Evolutionary conservation across 768 basidiomycete species (phyloP).

Genomic region (Cystobasidium tubakii): DNA sequence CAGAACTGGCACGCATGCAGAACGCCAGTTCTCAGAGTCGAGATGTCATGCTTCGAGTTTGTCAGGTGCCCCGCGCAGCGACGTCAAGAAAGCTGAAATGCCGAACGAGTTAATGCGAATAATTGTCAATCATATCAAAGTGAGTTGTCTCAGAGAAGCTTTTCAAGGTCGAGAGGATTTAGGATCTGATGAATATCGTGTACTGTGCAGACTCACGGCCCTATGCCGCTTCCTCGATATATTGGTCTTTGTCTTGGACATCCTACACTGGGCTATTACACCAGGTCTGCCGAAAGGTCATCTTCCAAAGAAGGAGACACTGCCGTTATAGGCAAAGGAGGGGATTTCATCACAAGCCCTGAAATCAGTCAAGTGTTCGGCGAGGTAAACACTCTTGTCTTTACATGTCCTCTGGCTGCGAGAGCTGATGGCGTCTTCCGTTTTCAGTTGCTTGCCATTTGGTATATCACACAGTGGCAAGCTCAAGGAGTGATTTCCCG

Average conservation of each 20-base stretch:
- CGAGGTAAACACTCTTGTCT: conserved; percentile 61
- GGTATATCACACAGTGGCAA: conserved; percentile 74
- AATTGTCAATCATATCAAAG: conserved; percentile 33
- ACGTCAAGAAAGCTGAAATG: background rate
- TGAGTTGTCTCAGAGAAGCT: background rate
- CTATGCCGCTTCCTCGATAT: conserved; percentile 78
- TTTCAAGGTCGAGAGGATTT: no score
- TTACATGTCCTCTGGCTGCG: conserved; percentile 26
- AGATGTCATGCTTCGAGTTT: background rate
- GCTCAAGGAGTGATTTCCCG: conserved; percentile 54
- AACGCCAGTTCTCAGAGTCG: background rate
- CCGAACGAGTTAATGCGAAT: conserved; percentile 35
- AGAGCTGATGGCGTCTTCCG: conserved; percentile 49
- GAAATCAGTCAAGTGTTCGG: conserved; percentile 96
- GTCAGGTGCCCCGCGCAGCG: background rate
- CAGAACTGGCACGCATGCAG: background rate
- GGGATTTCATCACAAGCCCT: conserved; percentile 94
- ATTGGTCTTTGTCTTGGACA: conserved; percentile 87
- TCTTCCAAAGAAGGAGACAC: background rate
- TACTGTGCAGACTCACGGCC: conserved; percentile 86
- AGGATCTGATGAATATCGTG: no score
- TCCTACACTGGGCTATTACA: conserved; percentile 88
- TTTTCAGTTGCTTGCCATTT: conserved; percentile 73
- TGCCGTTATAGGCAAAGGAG: conserved; percentile 69
- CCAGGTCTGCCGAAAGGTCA: conserved; percentile 50